Percentiles rank a stretch among this genome's conserved stretches.
phyloP scores from a whole-genome alignment of 2,329 filamentous ascomycete genomes.

The Scytalidium sp. region DNA sequence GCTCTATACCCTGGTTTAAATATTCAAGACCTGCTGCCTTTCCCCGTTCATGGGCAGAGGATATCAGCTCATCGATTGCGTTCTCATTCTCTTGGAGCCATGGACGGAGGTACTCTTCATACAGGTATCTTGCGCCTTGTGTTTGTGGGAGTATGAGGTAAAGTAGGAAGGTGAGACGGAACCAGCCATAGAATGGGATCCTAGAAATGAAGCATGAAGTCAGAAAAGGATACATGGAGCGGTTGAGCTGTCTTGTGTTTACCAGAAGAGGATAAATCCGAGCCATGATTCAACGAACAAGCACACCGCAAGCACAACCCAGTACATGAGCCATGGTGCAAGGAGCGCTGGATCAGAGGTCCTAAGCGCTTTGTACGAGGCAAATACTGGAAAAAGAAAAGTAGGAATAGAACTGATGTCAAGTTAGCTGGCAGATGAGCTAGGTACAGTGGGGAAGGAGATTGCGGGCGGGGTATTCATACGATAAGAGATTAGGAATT shows the following conservation, averaged over 20 bases:
- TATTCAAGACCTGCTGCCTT: slow-evolving; percentile 75
- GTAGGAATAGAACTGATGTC: slow-evolving; percentile 71
- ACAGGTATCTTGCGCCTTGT: slow-evolving; percentile 86
- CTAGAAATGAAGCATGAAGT: slow-evolving; percentile 35
- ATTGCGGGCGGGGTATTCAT: slow-evolving; percentile 37
- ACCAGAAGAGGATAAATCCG: slow-evolving; percentile 83
- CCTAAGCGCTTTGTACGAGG: slow-evolving; percentile 96
- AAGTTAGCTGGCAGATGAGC: slow-evolving; percentile 14
- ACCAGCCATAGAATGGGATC: slow-evolving; percentile 92
- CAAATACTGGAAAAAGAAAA: slow-evolving; percentile 92
- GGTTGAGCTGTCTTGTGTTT: slow-evolving; percentile 18
- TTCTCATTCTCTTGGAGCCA: slow-evolving; percentile 84
- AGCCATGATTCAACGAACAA: slow-evolving; percentile 84
- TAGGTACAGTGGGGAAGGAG: slow-evolving; percentile 6
- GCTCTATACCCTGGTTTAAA: slow-evolving; percentile 67
- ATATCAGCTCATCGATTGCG: slow-evolving; percentile 89
- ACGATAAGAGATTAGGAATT: slow-evolving; percentile 76
- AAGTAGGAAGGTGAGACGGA: slow-evolving; percentile 81
- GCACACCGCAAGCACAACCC: slow-evolving; percentile 83
- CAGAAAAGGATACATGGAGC: slow-evolving; percentile 5
- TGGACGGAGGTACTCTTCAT: slow-evolving; percentile 81
- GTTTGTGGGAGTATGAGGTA: slow-evolving; percentile 97
- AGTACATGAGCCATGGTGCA: slow-evolving; percentile 99
- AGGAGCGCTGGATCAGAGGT: slow-evolving; percentile 85
- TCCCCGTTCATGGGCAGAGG: slow-evolving; percentile 72